phyloP scores from a whole-genome alignment of 208 protist species.

The Trypanosoma theileri region DNA sequence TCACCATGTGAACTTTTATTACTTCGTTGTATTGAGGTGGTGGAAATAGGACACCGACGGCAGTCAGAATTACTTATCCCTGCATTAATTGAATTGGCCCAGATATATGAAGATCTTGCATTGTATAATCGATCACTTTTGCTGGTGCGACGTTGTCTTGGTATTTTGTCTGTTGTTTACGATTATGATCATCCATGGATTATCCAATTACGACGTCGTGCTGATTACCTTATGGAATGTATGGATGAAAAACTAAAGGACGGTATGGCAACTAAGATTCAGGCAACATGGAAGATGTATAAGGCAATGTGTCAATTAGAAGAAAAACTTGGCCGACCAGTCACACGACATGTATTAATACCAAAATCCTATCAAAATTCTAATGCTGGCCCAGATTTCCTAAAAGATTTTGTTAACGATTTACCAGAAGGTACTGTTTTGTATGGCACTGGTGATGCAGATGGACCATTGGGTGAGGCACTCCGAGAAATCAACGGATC shows the following conservation, averaged over 20 bases:
- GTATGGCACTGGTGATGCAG: neutral
- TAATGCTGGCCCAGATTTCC: conserved; percentile 48
- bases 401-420: conserved; percentile 50
- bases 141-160: conserved; percentile 78
- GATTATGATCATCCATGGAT: conserved; percentile 89
- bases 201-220: conserved; percentile 61
- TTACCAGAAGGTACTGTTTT: conserved; percentile 34
- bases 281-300: conserved; percentile 84
- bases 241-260: conserved; percentile 49
- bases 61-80: conserved; percentile 87
- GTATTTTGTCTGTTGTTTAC: conserved; percentile 81
- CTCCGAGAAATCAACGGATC: neutral
- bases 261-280: conserved; percentile 74
- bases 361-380: conserved; percentile 37
- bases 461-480: neutral
- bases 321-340: conserved; percentile 53
- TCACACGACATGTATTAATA: conserved; percentile 67
- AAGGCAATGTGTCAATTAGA: conserved; percentile 63
- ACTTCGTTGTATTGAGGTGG: conserved; percentile 83
- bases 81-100: conserved; percentile 67
- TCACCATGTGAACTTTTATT: conserved; percentile 83
- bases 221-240: conserved; percentile 43
- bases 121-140: conserved; percentile 79
- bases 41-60: conserved; percentile 73
- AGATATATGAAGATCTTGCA: conserved; percentile 79